Evolutionary conservation across 768 basidiomycete genomes (phyloP), one percentile per base, ranked within the genome.

Genomic region (Mycena albidolilacea): DNA sequence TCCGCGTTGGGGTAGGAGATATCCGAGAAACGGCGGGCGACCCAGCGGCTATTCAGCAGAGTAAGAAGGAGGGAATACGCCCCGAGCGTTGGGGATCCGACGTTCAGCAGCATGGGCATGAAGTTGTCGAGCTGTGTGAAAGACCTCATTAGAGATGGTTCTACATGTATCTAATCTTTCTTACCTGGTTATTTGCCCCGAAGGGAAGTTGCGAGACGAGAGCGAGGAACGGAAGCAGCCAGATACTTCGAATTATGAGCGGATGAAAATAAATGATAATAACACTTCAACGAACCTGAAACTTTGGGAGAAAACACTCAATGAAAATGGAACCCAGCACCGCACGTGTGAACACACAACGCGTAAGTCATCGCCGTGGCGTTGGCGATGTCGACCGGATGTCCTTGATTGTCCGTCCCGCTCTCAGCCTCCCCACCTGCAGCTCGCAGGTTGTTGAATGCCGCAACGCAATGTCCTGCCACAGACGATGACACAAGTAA

Each of bases 151-250:
- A 46, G 46, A 6, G 19, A n/a, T 21, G 5, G 19, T 21, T 19
- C 17, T 12, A 7, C 7, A 14, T 21, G 50, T 19, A 23, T 21
- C 21, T 21, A 21, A 52, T 52, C n/a, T 7, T 21, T 52, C 52
- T 4, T 35, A 72, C 63, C 30, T 39, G 35, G 46, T 44, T 63
- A 35, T 55, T 62, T 19, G 59, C 65, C 4, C 66, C 66, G 37
- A 72, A 67, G 10, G 71, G 71, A n/a, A 72, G 66, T 30, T 72
- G 71, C 15, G 46, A 62, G 11, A 68, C 52, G 3, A 72, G 59
- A 7, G 71, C 71, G 8, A 72, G 71, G n/a, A 63, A 67, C 1
- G 71, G 67, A 8, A 71, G 64, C 1, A 71, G 46, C 67, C 71
- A 72, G 1, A 66, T 54, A 30, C 65, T 72, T 17, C 5, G 52